Percentiles rank a stretch among this genome's conserved stretches.
Evolutionary conservation across 2,329 filamentous ascomycete species (phyloP).

Genomic region (Parascedosporium putredinis): DNA sequence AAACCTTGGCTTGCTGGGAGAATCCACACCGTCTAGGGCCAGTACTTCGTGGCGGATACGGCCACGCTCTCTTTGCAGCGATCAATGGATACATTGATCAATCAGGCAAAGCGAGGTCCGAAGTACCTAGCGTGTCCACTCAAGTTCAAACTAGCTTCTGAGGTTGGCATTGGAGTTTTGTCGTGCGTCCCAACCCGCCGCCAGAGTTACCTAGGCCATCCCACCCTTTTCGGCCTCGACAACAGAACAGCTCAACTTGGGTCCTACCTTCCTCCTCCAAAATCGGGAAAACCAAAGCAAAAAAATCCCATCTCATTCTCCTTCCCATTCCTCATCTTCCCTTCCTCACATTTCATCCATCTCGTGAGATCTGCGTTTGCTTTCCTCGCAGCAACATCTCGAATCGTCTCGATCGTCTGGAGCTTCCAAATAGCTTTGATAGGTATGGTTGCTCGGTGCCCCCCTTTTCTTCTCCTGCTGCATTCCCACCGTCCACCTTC

Average conservation of each 20-base stretch:
- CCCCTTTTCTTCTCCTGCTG: background rate
- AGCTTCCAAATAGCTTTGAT: background rate
- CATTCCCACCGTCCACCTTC: background rate
- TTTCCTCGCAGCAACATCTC: constrained; percentile 5
- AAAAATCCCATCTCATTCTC: constrained; percentile 7
- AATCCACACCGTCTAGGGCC: constrained; percentile 10
- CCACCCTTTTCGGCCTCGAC: background rate
- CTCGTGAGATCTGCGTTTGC: background rate
- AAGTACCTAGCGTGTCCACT: background rate
- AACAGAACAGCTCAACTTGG: background rate
- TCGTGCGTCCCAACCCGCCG: background rate
- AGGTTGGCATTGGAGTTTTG: background rate
- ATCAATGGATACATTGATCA: too few species aligned
- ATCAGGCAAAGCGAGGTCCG: too few species aligned
- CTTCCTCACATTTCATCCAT: constrained; percentile 8
- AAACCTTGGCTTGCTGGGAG: constrained; percentile 11
- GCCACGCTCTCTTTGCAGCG: too few species aligned
- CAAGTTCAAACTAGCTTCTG: background rate
- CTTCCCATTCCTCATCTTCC: constrained; percentile 4
- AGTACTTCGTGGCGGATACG: too few species aligned
- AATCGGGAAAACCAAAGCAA: too few species aligned
- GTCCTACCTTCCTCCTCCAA: background rate
- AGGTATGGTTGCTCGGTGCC: background rate
- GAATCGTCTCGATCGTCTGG: constrained; percentile 4
- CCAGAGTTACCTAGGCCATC: background rate